Percentiles rank a stretch among this genome's conserved stretches.
Evolutionary conservation across 176 grass and related monocot genomes (phyloP).

Genomic region (Phragmites australis): DNA sequence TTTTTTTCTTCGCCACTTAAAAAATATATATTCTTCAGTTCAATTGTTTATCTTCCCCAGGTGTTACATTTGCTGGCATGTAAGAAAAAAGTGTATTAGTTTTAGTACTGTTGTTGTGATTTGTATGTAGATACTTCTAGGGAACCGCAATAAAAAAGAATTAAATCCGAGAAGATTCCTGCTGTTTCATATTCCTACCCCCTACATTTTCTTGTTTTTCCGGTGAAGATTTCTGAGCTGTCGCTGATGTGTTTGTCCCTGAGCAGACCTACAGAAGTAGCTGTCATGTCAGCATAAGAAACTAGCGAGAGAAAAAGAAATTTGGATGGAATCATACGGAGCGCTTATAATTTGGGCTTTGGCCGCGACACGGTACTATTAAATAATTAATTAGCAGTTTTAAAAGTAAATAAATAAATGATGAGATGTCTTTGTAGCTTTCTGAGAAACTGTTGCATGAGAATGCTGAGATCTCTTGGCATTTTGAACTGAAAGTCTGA

Average conservation of each 20-base stretch:
- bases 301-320: background rate
- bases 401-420: conserved; percentile 33
- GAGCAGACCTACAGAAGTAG: conserved; percentile 16
- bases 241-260: conserved; percentile 33
- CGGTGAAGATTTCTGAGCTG: conserved; percentile 18
- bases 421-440: background rate
- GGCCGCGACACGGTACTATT: conserved; percentile 11
- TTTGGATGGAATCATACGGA: conserved; percentile 31
- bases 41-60: conserved; percentile 22
- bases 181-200: background rate
- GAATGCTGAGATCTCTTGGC: conserved; percentile 6
- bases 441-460: background rate
- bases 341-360: conserved; percentile 6
- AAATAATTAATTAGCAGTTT: no score
- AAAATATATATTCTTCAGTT: background rate
- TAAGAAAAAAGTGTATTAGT: background rate
- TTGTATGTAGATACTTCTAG: conserved; percentile 14
- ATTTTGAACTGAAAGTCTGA: background rate
- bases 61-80: conserved; percentile 20
- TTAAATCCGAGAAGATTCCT: conserved; percentile 39
- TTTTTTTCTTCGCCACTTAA: background rate
- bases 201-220: background rate
- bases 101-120: background rate
- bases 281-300: conserved; percentile 50
- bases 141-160: background rate